Conservation (phyloP, 257 asterid species). For the Solanum clarkiae region DNA sequence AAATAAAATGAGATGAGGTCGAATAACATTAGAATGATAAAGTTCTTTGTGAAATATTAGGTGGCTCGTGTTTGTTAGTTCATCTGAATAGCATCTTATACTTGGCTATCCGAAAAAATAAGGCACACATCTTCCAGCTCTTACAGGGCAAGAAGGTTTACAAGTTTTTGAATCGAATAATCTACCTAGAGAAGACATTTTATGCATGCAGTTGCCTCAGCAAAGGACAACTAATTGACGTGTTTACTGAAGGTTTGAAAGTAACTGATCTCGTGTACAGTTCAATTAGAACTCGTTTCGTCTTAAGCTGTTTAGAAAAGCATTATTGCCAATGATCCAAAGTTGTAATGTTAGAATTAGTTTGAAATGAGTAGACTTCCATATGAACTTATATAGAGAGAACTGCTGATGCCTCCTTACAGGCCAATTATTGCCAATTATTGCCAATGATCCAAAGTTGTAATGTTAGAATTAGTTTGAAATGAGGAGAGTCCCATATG, state of each 20-base stretch:
- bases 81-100: slow-evolving; percentile 56
- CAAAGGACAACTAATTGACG: slow-evolving; percentile 19
- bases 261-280: background rate
- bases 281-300: background rate
- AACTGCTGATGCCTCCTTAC: background rate
- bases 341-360: background rate
- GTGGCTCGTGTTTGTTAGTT: slow-evolving; percentile 45
- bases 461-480: background rate
- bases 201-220: slow-evolving; percentile 71
- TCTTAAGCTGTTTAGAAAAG: background rate
- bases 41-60: slow-evolving; percentile 57
- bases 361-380: background rate
- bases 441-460: background rate
- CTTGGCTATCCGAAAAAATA: slow-evolving; percentile 53
- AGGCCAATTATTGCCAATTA: background rate
- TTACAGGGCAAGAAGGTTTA: slow-evolving; percentile 30
- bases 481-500: background rate
- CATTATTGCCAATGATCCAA: background rate
- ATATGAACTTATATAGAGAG: background rate
- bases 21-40: background rate
- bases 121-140: slow-evolving; percentile 49
- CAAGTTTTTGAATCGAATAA: slow-evolving; percentile 12
- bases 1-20: no score
- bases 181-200: slow-evolving; percentile 69
- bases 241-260: slow-evolving; percentile 11